Base-by-base conservation (phyloP, 2,329 filamentous ascomycete species). In the Phialophora chinensis region DNA sequence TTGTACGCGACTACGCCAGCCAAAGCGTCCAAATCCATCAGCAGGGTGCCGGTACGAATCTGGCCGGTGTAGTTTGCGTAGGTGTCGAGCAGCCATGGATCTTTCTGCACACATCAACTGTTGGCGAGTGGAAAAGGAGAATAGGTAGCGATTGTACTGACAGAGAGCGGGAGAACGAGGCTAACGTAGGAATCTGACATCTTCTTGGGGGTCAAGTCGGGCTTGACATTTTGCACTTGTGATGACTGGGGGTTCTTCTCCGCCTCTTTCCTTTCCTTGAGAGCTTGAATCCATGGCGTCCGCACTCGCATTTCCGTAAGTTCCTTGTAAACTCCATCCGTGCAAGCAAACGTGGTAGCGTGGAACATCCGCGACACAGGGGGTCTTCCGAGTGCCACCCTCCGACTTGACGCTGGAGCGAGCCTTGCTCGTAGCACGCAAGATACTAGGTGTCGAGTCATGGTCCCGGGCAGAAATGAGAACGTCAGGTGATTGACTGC, bases 1-100 rank as follows among this genome's bases (percentile, higher is more conserved):
- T 90, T 91, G 77, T 92, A 89, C 20, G 91, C 90, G 63, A 93
- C 86, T 55, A 93, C 86, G 10, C 91, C 91, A 0, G 90, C 90
- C 7, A 93, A 79, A 0, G 91, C 91, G 77, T 93, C 91, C 1
- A 93, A 83, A 69, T 93, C 91, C 90, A 93, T 93, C 68, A 93
- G 87, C 17, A 93, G 80, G 0, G 90, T 88, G 0, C 91, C 91
- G 7, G 93, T 82, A 61, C 82, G 84, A 71, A 93, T 90, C 72
- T 92, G 89, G 0, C 91, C 91, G 0, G 87, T 88, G 0, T 90
- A 85, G 77, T 93, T 93, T 73, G 92, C 86, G 74, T 93, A 93
- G 0, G 88, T 90, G 75, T 93, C 91, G 11, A 91, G 84, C 12
- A 93, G 80, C 89, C 89, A 93, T 60, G 90, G 89, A 74, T 93